Evolutionary conservation across 805 yeast species (phyloP).

Genomic region (Wickerhamiella azyma): DNA sequence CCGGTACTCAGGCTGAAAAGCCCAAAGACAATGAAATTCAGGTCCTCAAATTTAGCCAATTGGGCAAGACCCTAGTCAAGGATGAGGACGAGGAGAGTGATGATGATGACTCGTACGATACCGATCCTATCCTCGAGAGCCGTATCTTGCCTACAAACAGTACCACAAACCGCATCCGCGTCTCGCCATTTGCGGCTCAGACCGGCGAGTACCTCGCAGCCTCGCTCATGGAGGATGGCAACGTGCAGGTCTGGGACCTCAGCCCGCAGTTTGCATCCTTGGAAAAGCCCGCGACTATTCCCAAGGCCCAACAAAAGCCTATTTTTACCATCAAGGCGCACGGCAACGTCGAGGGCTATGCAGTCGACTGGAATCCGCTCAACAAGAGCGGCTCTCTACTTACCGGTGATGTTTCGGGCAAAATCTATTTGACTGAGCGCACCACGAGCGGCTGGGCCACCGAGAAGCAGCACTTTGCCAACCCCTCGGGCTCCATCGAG

Average conservation of each 20-base stretch:
- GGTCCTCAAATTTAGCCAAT: constrained; percentile 66
- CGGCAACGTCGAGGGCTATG: constrained; percentile 95
- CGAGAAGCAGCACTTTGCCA: constrained; percentile 61
- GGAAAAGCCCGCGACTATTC: constrained; percentile 77
- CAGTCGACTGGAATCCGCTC: constrained; percentile 91
- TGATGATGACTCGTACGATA: constrained; percentile 59
- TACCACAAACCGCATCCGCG: constrained; percentile 82
- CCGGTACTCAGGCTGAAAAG: constrained; percentile 87
- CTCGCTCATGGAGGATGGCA: constrained; percentile 79
- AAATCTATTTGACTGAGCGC: constrained; percentile 64
- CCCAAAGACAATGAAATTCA: constrained; percentile 80
- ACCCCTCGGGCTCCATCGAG: constrained; percentile 60
- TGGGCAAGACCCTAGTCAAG: constrained; percentile 74
- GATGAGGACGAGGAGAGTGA: constrained; percentile 66
- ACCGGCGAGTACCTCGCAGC: constrained; percentile 82
- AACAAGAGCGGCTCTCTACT: constrained; percentile 65
- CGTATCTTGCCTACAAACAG: constrained; percentile 63
- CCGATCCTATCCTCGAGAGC: constrained; percentile 74
- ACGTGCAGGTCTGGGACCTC: constrained; percentile 71
- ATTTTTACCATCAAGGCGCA: constrained; percentile 68
- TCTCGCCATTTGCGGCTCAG: constrained; percentile 57
- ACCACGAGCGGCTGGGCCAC: constrained; percentile 70
- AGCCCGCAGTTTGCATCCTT: constrained; percentile 69
- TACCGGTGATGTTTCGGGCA: constrained; percentile 81
- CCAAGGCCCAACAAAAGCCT: constrained; percentile 68